These are phyloP conservation scores for Leishmania arabica DNA, from an alignment of 208 protist species.

Conservation along the genomic window DNA sequence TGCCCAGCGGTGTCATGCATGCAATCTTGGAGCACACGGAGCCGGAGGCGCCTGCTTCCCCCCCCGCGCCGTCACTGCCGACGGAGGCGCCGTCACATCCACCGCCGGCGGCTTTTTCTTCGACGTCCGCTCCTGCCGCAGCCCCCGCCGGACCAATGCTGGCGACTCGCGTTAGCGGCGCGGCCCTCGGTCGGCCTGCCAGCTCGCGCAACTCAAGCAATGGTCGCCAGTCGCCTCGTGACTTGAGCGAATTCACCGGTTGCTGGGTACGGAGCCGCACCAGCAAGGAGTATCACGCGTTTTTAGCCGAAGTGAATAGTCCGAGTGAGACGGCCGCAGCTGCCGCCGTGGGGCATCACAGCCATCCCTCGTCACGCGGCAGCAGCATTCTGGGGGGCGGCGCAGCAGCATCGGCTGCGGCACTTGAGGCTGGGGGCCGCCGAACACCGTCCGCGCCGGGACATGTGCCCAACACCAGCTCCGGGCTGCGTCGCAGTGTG, in stretches of 20 bases:
- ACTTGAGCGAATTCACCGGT: not conserved
- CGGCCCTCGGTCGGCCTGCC: not conserved
- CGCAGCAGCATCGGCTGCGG: not conserved
- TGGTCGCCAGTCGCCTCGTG: slow-evolving; percentile 8
- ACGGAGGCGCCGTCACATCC: not conserved
- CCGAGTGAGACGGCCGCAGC: not conserved
- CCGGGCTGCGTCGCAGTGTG: slow-evolving; percentile 8
- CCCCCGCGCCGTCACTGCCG: not conserved
- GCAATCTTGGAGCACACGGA: slow-evolving; percentile 2
- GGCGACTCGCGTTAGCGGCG: slow-evolving; percentile 23
- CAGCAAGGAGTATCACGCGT: not conserved
- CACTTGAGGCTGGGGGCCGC: not conserved
- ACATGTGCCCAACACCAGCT: not conserved
- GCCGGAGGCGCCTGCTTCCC: not conserved
- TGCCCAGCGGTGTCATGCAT: not conserved
- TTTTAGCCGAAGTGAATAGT: not conserved
- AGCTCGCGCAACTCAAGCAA: slow-evolving; percentile 29
- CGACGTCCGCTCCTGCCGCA: not conserved
- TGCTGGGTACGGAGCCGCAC: not conserved
- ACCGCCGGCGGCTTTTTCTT: not conserved
- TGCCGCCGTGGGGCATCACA: not conserved
- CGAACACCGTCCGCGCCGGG: not conserved
- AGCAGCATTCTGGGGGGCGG: slow-evolving; percentile 9
- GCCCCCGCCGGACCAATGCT: not conserved
- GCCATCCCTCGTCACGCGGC: slow-evolving; percentile 8